Percentiles rank a stretch among this genome's conserved stretches.
Conservation (phyloP, 2,329 filamentous ascomycete species). For the Zymoseptoria pseudotritici region DNA sequence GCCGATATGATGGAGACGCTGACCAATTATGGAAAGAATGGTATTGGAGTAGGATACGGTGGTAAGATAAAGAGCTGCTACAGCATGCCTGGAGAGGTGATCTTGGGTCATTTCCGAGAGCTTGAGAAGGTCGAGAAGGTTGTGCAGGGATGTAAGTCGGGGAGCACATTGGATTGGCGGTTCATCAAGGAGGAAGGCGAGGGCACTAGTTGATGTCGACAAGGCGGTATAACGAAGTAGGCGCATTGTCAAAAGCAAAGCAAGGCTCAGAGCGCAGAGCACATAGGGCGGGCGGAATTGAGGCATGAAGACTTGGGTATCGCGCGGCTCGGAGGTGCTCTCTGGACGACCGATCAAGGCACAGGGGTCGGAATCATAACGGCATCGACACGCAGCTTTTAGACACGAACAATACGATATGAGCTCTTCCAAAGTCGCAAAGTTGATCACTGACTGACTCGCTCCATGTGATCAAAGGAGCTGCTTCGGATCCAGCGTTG, state of each 20-base stretch:
- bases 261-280: neutral
- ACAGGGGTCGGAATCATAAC: neutral
- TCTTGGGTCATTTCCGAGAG: neutral
- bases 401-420: too few relatives aligned
- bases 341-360: neutral
- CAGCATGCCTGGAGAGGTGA: neutral
- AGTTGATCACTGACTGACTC: too few relatives aligned
- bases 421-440: too few relatives aligned
- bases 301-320: neutral
- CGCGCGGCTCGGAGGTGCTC: neutral
- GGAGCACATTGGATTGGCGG: neutral
- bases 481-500: too few relatives aligned
- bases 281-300: neutral
- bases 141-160: neutral
- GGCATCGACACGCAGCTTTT: too few relatives aligned
- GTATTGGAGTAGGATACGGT: too few relatives aligned
- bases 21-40: neutral
- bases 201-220: neutral
- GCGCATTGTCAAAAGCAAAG: neutral
- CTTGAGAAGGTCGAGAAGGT: neutral
- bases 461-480: too few relatives aligned
- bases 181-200: neutral
- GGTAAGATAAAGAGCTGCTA: neutral
- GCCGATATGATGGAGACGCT: neutral
- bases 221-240: neutral